Conservation (phyloP, 208 protist species). For the Tritrichomonas musculus region DNA sequence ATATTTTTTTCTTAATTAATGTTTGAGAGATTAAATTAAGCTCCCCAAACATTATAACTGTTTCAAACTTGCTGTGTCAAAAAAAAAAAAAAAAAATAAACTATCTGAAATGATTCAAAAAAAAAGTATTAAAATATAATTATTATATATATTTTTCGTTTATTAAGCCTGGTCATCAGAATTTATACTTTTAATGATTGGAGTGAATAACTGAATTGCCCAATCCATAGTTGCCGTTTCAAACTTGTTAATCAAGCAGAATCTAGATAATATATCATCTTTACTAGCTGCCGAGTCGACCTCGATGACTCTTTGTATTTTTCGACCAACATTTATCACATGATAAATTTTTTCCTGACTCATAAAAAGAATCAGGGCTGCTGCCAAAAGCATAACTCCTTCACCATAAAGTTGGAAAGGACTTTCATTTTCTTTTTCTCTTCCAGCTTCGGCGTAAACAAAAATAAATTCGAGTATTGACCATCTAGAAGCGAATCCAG, state of each 20-base stretch:
- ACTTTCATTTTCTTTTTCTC: too few species aligned
- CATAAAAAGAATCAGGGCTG: not conserved
- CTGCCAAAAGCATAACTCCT: not conserved
- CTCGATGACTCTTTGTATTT: not conserved
- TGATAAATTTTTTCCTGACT: not conserved
- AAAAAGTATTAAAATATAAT: not conserved
- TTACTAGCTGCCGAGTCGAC: not conserved
- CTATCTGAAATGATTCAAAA: too few species aligned
- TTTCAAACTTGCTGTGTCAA: too few species aligned
- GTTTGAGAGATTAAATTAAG: too few species aligned
- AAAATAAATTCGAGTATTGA: not conserved
- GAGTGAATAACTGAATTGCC: not conserved
- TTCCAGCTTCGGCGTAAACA: not conserved
- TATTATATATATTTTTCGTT: not conserved
- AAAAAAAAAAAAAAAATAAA: too few species aligned
- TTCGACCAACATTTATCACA: conserved; percentile 10
- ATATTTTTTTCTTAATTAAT: too few species aligned
- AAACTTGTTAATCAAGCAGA: not conserved
- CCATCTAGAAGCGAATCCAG: not conserved
- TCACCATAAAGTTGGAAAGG: not conserved
- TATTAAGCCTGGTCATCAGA: not conserved
- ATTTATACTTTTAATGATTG: not conserved
- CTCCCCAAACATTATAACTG: too few species aligned
- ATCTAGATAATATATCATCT: not conserved
- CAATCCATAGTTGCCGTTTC: not conserved